Evolutionary conservation across 192 early-diverging fungal species (phyloP).

Genomic region (Thamnidium elegans): DNA sequence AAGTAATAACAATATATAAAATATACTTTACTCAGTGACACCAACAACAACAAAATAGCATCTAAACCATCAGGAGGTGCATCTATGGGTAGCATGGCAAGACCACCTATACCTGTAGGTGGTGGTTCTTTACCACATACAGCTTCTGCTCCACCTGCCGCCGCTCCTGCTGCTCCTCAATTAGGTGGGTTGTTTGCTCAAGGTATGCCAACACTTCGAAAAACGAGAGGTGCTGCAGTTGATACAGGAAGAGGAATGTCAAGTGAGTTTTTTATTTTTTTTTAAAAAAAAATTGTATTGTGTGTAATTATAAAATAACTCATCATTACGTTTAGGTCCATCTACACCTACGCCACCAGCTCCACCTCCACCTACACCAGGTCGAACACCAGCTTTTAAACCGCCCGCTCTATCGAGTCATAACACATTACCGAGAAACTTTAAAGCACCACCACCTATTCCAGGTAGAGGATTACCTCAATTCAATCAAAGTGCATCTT

Average conservation of each 20-base stretch:
- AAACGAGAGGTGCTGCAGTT: constrained; percentile 29
- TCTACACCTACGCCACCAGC: constrained; percentile 16
- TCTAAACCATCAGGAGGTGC: constrained; percentile 1
- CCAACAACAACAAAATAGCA: background rate
- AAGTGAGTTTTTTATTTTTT: too few relatives aligned
- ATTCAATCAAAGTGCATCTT: background rate
- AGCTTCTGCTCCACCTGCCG: constrained; percentile 4
- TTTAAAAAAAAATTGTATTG: background rate
- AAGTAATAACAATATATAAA: background rate
- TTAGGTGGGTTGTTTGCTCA: constrained; percentile 40
- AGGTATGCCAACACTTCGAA: constrained; percentile 59
- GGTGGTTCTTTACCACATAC: constrained; percentile 1
- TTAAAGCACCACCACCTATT: constrained; percentile 28
- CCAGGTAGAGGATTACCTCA: constrained; percentile 8
- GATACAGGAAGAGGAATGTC: constrained; percentile 19
- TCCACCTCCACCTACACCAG: constrained; percentile 14
- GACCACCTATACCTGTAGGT: constrained; percentile 30
- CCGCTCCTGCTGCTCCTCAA: constrained; percentile 13
- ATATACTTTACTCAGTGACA: background rate
- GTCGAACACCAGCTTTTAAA: constrained; percentile 16
- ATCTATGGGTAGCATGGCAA: constrained; percentile 26
- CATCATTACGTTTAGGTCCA: background rate
- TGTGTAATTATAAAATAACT: background rate
- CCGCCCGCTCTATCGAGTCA: background rate
- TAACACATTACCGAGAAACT: constrained; percentile 21